These are phyloP conservation scores for Macrophomina phaseolina DNA, from an alignment of 2,329 filamentous ascomycete species.

Conservation along the genomic window DNA sequence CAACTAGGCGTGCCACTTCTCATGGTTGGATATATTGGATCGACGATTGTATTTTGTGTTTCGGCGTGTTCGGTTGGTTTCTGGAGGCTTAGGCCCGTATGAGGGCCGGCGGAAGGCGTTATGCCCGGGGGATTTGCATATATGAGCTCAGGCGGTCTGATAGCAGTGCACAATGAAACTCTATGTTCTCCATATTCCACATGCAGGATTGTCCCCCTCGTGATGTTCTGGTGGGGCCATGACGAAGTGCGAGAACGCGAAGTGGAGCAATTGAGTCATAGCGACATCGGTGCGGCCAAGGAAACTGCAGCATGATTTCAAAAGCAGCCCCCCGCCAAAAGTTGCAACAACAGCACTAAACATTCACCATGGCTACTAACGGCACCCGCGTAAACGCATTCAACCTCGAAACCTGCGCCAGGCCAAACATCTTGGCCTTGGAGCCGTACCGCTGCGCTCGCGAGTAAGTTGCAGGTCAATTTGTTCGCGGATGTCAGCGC, in stretches of 20 bases:
- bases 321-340: conserved; percentile 20
- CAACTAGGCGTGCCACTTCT: background rate
- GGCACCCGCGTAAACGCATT: conserved; percentile 42
- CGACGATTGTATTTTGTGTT: conserved; percentile 2
- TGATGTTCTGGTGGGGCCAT: conserved; percentile 23
- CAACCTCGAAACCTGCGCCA: conserved; percentile 56
- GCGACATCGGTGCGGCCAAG: conserved; percentile 25
- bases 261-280: conserved; percentile 28
- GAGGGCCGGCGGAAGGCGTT: conserved; percentile 5
- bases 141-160: background rate
- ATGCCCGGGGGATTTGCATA: conserved; percentile 3
- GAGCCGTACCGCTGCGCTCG: conserved; percentile 61
- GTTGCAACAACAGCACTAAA: conserved; percentile 3
- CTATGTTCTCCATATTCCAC: conserved; percentile 18
- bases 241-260: conserved; percentile 3
- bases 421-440: conserved; percentile 59
- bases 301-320: conserved; percentile 21
- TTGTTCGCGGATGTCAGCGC: conserved; percentile 29
- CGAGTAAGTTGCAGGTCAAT: conserved; percentile 50
- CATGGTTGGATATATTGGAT: background rate
- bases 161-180: conserved; percentile 3
- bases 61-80: conserved; percentile 5
- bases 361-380: conserved; percentile 18
- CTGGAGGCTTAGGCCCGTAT: background rate
- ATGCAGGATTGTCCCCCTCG: background rate